These are phyloP conservation scores for Rhodotorula sp. DNA, from an alignment of 1,284 basidiomycete species.

Conservation along the genomic window DNA sequence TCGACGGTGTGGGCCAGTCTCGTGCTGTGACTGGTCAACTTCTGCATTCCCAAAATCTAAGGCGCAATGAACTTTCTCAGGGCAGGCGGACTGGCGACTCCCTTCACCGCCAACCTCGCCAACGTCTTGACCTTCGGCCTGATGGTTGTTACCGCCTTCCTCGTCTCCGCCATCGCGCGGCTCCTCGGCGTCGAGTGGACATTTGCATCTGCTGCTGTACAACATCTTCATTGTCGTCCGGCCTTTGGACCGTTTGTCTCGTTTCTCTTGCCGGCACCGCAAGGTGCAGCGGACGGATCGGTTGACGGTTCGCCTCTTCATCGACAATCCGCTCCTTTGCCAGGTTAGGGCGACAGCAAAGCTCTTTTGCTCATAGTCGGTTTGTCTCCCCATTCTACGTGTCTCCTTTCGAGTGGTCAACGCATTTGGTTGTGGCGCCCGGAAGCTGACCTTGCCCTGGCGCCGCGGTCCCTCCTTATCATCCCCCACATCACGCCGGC, in stretches of 20 bases:
- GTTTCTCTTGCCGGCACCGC: constrained; percentile 30
- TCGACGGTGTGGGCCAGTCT: constrained; percentile 25
- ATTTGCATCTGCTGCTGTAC: constrained; percentile 42
- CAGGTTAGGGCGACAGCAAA: constrained; percentile 44
- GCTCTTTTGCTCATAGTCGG: constrained; percentile 38
- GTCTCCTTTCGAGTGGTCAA: not conserved
- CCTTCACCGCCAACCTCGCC: constrained; percentile 44
- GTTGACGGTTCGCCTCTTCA: constrained; percentile 30
- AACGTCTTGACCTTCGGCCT: constrained; percentile 45
- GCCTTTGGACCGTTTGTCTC: constrained; percentile 27
- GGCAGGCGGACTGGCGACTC: constrained; percentile 46
- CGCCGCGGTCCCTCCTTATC: constrained; percentile 45
- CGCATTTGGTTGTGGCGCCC: not conserved
- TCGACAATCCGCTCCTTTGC: constrained; percentile 34
- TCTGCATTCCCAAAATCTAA: constrained; percentile 44
- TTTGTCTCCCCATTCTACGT: constrained; percentile 21
- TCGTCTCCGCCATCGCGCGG: constrained; percentile 15
- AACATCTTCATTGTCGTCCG: constrained; percentile 51
- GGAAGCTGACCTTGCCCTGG: constrained; percentile 24
- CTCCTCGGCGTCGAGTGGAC: constrained; percentile 30
- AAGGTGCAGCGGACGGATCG: constrained; percentile 36
- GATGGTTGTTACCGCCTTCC: constrained; percentile 40
- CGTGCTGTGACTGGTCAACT: constrained; percentile 37
- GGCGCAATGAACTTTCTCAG: constrained; percentile 47
- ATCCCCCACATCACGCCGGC: constrained; percentile 33